Base-by-base conservation (phyloP, 2,329 filamentous ascomycete genomes). In the Aspergillus aculeatus region DNA sequence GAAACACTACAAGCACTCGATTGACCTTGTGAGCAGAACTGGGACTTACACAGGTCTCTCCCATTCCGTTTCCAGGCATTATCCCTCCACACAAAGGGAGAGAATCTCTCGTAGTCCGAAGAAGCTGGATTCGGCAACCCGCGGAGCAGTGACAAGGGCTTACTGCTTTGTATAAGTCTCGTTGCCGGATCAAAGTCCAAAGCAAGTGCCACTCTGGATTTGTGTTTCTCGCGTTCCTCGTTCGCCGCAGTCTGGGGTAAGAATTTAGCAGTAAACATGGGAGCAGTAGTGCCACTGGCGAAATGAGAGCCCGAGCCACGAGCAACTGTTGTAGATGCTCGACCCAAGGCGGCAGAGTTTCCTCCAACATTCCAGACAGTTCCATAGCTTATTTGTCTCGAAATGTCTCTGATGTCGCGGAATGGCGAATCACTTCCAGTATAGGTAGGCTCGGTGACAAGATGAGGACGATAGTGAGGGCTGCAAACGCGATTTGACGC, bases 351-450 rank as follows among this genome's bases (percentile, higher is more conserved):
- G n/a, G 85, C 84, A 53, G 85, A 83, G 10, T 85, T 71, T n/a
- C 90, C 89, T 26, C 91, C 90, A 11, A 95, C 86, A 19, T 86
- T 85, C 91, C 91, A 96, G 19, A 94, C 82, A 10, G 87, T 83
- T 2, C 89, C 89, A 62, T 82, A 77, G 71, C 89, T 93, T 62
- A 86, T 78, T 70, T 87, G 81, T 58, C 82, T 69, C 6, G 69
- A 47, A 19, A 68, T 55, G 29, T 66, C 65, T 50, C 62, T 61
- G 21, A 60, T 56, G 56, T 24, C 54, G n/a, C 47, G 54, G 26
- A 29, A 29, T 10, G 35, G 21, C 19, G 44, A 47, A 26, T 51
- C 19, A 11, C 58, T 55, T 50, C 62, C 58, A 23, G 65, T 44
- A 29, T 68, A 50, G 12, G 58, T 59, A 3, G 68, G 60, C 52